Percentiles rank a stretch among this genome's conserved stretches.
These are phyloP conservation scores for Centella asiatica DNA, from an alignment of 129 eudicot species.

Conservation along the genomic window DNA sequence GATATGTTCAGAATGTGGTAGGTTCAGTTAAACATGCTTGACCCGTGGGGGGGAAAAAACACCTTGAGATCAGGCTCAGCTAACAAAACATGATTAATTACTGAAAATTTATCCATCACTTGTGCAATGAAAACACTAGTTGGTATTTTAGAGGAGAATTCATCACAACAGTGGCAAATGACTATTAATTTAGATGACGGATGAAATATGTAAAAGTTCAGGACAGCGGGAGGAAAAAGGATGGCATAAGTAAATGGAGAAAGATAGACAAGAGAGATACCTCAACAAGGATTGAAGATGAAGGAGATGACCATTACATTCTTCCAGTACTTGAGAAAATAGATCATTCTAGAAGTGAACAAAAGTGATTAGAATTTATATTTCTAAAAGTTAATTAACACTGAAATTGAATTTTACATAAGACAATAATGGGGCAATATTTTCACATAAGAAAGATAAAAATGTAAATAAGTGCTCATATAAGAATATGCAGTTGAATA, in stretches of 20 bases:
- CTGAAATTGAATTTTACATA: neutral
- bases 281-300: constrained; percentile 60
- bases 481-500: neutral
- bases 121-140: neutral
- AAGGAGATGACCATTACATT: constrained; percentile 53
- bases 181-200: neutral
- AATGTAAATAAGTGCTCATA: neutral
- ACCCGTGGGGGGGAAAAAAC: neutral
- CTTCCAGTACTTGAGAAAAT: constrained; percentile 73
- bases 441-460: neutral
- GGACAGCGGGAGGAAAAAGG: neutral
- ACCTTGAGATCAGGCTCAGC: neutral
- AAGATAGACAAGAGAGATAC: constrained; percentile 24
- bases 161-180: neutral
- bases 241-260: neutral
- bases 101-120: neutral
- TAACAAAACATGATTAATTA: neutral
- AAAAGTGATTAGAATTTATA: neutral
- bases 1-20: neutral
- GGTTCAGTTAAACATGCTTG: neutral
- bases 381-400: neutral
- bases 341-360: constrained; percentile 49
- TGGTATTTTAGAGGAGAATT: neutral
- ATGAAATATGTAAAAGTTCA: neutral
- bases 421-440: neutral